These are phyloP conservation scores for Stachybotrys elegans DNA, from an alignment of 2,329 filamentous ascomycete species.

Conservation along the genomic window DNA sequence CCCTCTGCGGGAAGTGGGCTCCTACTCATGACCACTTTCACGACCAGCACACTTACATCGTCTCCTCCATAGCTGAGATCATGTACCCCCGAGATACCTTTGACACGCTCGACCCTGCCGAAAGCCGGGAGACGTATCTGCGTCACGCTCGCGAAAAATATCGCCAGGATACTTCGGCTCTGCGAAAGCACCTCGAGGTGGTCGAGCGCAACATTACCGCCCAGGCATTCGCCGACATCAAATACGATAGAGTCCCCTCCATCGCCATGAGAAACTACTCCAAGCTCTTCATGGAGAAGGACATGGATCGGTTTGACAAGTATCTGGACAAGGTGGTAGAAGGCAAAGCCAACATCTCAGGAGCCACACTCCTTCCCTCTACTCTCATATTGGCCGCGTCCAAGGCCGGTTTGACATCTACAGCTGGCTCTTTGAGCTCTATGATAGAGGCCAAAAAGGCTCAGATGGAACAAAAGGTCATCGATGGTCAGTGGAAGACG, in stretches of 20 bases:
- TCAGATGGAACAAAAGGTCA: slow-evolving; percentile 25
- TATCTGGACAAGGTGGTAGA: slow-evolving; percentile 44
- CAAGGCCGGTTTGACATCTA: neutral
- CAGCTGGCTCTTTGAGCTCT: slow-evolving; percentile 6
- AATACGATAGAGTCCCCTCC: slow-evolving; percentile 52
- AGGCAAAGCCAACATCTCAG: slow-evolving; percentile 47
- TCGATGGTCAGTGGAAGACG: slow-evolving; percentile 50
- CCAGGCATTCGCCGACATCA: slow-evolving; percentile 42
- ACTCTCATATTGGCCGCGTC: slow-evolving; percentile 31
- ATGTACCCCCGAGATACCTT: slow-evolving; percentile 33
- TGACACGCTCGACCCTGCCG: slow-evolving; percentile 24
- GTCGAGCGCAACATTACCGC: slow-evolving; percentile 48
- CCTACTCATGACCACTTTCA: slow-evolving; percentile 50
- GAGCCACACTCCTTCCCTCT: slow-evolving; percentile 49
- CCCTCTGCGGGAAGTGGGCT: slow-evolving; percentile 57
- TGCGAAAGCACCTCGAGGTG: slow-evolving; percentile 47
- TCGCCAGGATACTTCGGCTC: slow-evolving; percentile 43
- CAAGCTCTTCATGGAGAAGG: slow-evolving; percentile 43
- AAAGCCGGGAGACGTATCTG: slow-evolving; percentile 45
- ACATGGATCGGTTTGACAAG: slow-evolving; percentile 40
- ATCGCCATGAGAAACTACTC: slow-evolving; percentile 52
- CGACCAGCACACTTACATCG: slow-evolving; percentile 53
- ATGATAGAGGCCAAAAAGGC: slow-evolving; percentile 26
- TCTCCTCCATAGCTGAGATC: slow-evolving; percentile 52
- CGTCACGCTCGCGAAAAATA: slow-evolving; percentile 49